Percentiles rank a stretch among this genome's conserved stretches.
Conservation (phyloP, 139 green algal genomes). For the Chlamydomonas sp. region DNA sequence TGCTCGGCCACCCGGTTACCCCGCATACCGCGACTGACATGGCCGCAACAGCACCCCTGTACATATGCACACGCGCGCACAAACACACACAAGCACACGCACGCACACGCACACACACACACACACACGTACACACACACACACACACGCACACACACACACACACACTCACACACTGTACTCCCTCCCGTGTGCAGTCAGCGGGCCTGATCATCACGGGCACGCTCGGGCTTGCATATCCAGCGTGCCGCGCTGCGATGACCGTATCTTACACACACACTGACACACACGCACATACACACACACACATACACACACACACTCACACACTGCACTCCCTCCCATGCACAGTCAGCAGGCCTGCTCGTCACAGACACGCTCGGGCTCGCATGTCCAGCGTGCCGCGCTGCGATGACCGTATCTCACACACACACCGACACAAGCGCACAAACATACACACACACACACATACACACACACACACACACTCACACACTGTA, state of each 20-base stretch:
- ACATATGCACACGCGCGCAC: not conserved
- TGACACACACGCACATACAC: not conserved
- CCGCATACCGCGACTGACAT: not conserved
- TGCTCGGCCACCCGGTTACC: not conserved
- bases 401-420: constrained; percentile 10
- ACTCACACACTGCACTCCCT: constrained; percentile 10
- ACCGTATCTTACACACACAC: not conserved
- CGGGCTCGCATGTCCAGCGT: constrained; percentile 52
- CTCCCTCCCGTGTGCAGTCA: constrained; percentile 22
- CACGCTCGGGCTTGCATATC: constrained; percentile 71
- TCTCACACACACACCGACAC: not conserved
- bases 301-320: constrained; percentile 14
- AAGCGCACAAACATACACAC: constrained; percentile 7
- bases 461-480: constrained; percentile 15
- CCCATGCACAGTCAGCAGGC: not conserved
- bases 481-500: not conserved
- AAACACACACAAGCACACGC: too few species aligned
- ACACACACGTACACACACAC: constrained; percentile 9
- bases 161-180: not conserved
- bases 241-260: constrained; percentile 49
- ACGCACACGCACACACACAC: not conserved
- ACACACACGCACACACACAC: constrained; percentile 14
- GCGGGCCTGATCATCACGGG: constrained; percentile 66
- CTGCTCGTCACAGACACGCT: not conserved
- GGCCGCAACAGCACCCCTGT: not conserved